Conservation (phyloP, 1,284 basidiomycete genomes). For the Schizopora paradoxa region DNA sequence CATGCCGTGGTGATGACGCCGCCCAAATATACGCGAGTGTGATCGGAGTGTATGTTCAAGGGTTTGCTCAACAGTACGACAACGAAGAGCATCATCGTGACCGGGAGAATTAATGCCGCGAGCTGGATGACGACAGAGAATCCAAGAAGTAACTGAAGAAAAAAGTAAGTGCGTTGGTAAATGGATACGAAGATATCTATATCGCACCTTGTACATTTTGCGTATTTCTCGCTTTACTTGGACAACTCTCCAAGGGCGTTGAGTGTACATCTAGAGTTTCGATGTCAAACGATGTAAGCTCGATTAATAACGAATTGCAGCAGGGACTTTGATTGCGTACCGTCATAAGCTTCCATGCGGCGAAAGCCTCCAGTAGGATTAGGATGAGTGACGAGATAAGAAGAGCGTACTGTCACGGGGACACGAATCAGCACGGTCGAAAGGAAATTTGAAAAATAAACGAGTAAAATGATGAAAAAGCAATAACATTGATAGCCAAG, state of each 20-base stretch:
- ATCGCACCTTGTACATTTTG: constrained; percentile 18
- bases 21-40: constrained; percentile 14
- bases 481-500: too few species aligned
- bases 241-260: constrained; percentile 17
- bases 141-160: constrained; percentile 20
- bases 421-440: too few species aligned
- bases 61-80: constrained; percentile 19
- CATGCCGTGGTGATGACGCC: constrained; percentile 16
- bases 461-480: too few species aligned
- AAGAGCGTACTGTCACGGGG: too few species aligned
- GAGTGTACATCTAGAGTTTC: constrained; percentile 15
- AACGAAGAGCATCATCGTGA: constrained; percentile 22
- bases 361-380: too few species aligned
- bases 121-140: constrained; percentile 23
- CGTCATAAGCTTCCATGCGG: too few species aligned
- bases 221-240: constrained; percentile 23
- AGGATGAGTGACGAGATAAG: too few species aligned
- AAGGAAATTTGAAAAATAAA: too few species aligned
- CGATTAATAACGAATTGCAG: too few species aligned
- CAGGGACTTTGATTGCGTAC: too few species aligned
- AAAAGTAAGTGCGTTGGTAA: neutral
- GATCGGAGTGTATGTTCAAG: constrained; percentile 7
- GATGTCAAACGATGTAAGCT: neutral
- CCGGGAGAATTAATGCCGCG: constrained; percentile 21
- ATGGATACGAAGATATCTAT: neutral